Evolutionary conservation across 805 yeast species (phyloP), one percentile per base, ranked within the genome.

Genomic region (Scheffersomyces amazonensis): DNA sequence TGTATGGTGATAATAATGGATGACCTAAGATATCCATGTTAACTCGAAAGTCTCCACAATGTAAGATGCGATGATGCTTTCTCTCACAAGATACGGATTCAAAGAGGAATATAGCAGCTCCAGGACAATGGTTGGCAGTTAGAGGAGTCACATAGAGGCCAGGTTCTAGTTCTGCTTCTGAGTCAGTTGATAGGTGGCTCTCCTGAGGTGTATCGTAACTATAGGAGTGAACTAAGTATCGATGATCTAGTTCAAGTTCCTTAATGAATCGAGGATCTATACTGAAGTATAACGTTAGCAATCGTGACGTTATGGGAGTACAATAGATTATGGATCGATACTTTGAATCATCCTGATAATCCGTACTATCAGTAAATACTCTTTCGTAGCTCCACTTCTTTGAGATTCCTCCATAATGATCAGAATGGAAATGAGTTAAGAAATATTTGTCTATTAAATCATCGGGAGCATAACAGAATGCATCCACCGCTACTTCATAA

Each of bases 81-180:
- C 58, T 56, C 4, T 44, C 47, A n/a, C 39, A 32, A 0, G 64
- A 47, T 15, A 55, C 56, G 3, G 73, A 60, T 49, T 81, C 83
- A 50, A 87, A 84, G 10, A 89, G 60, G 42, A 90, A 85, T 0
- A 93, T 75, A 0, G 79, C 87, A 2, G 97, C 87, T 2, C 99
- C 99, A 1, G 99, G 99, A 60, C 99, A 93, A 61, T 93, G 99
- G 50, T 93, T 91, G 0, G 98, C 99, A 48, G 87, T 89, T 5
- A 83, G 60, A 10, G 81, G 66, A 0, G 80, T 75, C 0, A 88
- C 89, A 24, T 68, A 69, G 0, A 69, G 48, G 1, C 71, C 71
- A 0, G 70, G 63, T 1, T 34, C 25, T 0, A 69, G 48, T 1
- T 70, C 71, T 0, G 70, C 63, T 1, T 34, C 25, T 10, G 15